Conservation (phyloP, 495 filamentous ascomycete genomes). For the Penicillium crystallinum region DNA sequence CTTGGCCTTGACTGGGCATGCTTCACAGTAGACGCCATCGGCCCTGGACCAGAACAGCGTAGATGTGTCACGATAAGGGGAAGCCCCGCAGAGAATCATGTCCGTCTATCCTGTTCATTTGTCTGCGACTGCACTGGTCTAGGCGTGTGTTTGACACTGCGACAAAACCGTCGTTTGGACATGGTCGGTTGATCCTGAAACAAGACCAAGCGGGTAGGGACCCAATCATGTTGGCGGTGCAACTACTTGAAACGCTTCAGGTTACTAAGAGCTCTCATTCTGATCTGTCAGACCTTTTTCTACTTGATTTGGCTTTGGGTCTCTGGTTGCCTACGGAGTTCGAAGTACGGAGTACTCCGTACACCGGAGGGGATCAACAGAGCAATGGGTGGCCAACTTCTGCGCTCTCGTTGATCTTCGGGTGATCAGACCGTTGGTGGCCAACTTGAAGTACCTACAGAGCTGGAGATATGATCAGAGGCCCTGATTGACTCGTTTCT, state of each 20-base stretch:
- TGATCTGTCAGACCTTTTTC: background rate
- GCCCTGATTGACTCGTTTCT: background rate
- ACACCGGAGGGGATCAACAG: no score
- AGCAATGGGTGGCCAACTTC: background rate
- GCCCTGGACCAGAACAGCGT: background rate
- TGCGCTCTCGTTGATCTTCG: background rate
- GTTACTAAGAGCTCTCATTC: background rate
- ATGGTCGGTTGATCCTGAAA: slow-evolving; percentile 17
- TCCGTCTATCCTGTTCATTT: slow-evolving; percentile 10
- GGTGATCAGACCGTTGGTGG: background rate
- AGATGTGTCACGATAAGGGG: slow-evolving; percentile 1
- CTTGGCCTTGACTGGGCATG: slow-evolving; percentile 5
- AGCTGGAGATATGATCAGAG: background rate
- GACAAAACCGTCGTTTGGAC: background rate
- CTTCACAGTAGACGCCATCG: slow-evolving; percentile 1
- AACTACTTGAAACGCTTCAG: slow-evolving; percentile 15
- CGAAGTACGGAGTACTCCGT: no score
- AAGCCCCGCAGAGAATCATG: background rate
- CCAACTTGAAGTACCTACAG: no score
- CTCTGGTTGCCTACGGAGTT: background rate
- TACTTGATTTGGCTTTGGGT: background rate
- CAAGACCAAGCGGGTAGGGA: slow-evolving; percentile 13
- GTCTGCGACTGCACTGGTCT: slow-evolving; percentile 15
- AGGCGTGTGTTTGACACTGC: slow-evolving; percentile 11
- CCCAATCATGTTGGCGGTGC: slow-evolving; percentile 12